Evolutionary conservation across 306 rosid species (phyloP), one percentile per base, ranked within the genome.

Genomic region (Biancaea sappan): DNA sequence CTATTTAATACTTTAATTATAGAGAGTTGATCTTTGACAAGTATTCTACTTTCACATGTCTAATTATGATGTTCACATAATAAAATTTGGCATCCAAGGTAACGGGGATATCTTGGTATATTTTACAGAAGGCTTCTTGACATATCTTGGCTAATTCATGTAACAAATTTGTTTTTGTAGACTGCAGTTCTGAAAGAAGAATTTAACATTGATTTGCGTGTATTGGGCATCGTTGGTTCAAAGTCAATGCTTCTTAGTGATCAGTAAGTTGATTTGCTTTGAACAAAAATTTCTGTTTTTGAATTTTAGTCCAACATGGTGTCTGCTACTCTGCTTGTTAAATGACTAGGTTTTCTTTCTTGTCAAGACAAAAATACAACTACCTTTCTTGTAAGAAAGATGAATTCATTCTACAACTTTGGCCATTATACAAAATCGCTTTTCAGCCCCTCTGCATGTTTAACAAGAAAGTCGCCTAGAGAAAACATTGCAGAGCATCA

Each of bases 181-280:
- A 87, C 97, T 14, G 91, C 96, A 35, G 70, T 79, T 51, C 88
- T 94, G 74, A 94, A 94, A 89, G 97, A 94, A 88, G 92, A 94
- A 69, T 92, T 90, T 51, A 91, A 94, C 87, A 94, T 94, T 79
- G 98, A 91, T 80, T 80, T 94, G 80, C 98, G 97, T 72, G 98
- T 91, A 35, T 58, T 92, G 95, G 98, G 97, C 86, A 94, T 94
- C 72, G 86, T 85, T 70, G 82, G 96, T 63, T 88, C 95, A 69
- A 83, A 80, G 72, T 87, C 84, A 73, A 94, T 94, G 97, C 86
- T 94, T 82, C 85, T 94, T 66, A 87, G 91, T 72, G 93, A 94
- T 53, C 19, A 10, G 98, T 94, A 90, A 94, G 97, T 91, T 73
- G 26, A 73, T 78, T 58, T 4, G 37, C 26, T 69, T 63, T 28